These are phyloP conservation scores for Turnera subulata DNA, from an alignment of 345 rosid species.

Conservation along the genomic window DNA sequence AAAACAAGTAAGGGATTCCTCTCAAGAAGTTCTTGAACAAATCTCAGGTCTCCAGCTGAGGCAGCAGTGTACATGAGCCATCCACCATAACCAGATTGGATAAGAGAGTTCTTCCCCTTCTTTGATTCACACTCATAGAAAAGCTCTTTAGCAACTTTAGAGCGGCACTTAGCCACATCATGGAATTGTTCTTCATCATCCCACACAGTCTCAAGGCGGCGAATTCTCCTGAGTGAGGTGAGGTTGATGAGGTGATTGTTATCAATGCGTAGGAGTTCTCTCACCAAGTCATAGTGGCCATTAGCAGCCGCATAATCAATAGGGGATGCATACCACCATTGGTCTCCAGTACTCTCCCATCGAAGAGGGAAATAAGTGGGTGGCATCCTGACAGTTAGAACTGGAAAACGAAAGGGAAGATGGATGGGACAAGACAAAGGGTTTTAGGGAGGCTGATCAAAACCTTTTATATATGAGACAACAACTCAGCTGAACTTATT, in stretches of 20 bases:
- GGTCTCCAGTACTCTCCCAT: conserved; percentile 95
- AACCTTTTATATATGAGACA: neutral
- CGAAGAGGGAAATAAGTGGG: conserved; percentile 79
- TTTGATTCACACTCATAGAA: conserved; percentile 55
- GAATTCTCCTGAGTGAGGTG: conserved; percentile 86
- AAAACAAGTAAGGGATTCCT: conserved; percentile 71
- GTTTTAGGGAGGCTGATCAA: neutral
- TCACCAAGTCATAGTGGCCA: conserved; percentile 81
- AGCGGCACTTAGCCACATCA: conserved; percentile 64
- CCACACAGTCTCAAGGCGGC: conserved; percentile 95
- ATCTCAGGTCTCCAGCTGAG: conserved; percentile 76
- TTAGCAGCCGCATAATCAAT: conserved; percentile 94
- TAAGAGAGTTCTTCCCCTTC: conserved; percentile 56
- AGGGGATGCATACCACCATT: conserved; percentile 98
- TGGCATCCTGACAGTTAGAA: conserved; percentile 33
- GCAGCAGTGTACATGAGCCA: conserved; percentile 95
- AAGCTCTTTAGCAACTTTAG: conserved; percentile 65
- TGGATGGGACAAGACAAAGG: conserved; percentile 3
- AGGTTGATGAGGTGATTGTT: conserved; percentile 82
- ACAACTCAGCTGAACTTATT: neutral
- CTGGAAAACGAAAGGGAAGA: neutral
- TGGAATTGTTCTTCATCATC: conserved; percentile 68
- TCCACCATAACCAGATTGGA: conserved; percentile 76
- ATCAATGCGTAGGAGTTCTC: conserved; percentile 80
- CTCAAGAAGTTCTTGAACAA: conserved; percentile 64